These are phyloP conservation scores for Turritis glabra DNA, from an alignment of 345 rosid genomes.

Conservation along the genomic window DNA sequence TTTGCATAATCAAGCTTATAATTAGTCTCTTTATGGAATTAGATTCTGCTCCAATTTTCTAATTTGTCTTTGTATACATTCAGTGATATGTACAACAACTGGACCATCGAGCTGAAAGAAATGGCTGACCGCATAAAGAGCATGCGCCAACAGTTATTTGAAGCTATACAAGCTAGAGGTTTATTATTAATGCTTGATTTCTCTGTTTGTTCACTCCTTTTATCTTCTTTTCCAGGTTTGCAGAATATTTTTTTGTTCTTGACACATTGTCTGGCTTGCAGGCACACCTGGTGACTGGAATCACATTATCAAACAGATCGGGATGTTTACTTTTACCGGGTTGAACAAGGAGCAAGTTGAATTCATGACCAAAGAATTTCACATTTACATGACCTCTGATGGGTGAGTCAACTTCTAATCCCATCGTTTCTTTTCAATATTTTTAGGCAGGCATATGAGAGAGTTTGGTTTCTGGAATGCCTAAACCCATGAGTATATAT, in stretches of 20 bases:
- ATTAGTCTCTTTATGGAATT: background rate
- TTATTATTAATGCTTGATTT: background rate
- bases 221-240: background rate
- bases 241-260: background rate
- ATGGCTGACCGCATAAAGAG: constrained; percentile 72
- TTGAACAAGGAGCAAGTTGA: constrained; percentile 69
- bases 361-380: constrained; percentile 66
- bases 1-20: background rate
- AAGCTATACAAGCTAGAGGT: constrained; percentile 64
- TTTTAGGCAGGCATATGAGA: background rate
- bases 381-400: constrained; percentile 74
- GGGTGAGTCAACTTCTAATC: constrained; percentile 45
- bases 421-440: background rate
- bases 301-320: constrained; percentile 76
- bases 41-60: constrained; percentile 21
- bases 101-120: constrained; percentile 74
- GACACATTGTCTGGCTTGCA: constrained; percentile 30
- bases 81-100: constrained; percentile 62
- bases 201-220: background rate
- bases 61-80: background rate
- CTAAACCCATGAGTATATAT: background rate
- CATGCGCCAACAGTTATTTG: constrained; percentile 68
- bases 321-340: constrained; percentile 78
- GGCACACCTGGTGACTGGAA: constrained; percentile 89
- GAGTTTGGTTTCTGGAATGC: background rate